A percentile compares a stretch with the other conserved stretches of the same genome.
These are phyloP conservation scores for Fusarium domesticum DNA, from an alignment of 2,329 filamentous ascomycete species.

Conservation along the genomic window DNA sequence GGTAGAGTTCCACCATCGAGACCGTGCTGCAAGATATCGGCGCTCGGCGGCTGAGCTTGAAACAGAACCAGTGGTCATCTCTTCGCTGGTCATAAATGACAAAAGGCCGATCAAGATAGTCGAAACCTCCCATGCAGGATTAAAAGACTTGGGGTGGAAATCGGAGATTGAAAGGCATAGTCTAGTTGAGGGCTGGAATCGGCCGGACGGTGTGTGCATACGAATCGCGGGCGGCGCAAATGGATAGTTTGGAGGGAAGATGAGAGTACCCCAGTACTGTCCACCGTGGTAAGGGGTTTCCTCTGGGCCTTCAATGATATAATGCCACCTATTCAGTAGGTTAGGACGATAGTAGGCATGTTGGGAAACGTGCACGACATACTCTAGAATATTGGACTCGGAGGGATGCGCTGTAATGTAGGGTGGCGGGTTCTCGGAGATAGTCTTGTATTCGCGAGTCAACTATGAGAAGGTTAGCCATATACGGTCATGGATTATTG, in stretches of 20 bases:
- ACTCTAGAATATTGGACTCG: conserved; percentile 89
- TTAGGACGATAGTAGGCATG: conserved; percentile 9
- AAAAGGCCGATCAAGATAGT: conserved; percentile 93
- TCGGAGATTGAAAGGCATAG: conserved; percentile 95
- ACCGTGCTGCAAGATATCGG: conserved; percentile 70
- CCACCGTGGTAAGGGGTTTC: conserved; percentile 91
- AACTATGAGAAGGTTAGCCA: conserved; percentile 41
- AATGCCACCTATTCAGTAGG: conserved; percentile 68
- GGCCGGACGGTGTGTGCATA: conserved; percentile 96
- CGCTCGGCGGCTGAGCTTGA: conserved; percentile 74
- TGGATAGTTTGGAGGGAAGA: conserved; percentile 94
- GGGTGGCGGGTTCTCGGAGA: conserved; percentile 73
- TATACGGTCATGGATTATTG: background rate
- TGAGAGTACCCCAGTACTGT: conserved; percentile 96
- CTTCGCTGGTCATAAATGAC: conserved; percentile 97
- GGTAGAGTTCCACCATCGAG: conserved; percentile 95
- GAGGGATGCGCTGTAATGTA: conserved; percentile 88
- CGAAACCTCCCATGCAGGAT: conserved; percentile 96
- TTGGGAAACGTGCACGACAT: conserved; percentile 29
- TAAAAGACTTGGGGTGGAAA: conserved; percentile 97
- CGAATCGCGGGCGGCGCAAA: conserved; percentile 96
- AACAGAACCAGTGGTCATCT: conserved; percentile 95
- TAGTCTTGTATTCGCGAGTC: conserved; percentile 61
- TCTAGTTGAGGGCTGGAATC: conserved; percentile 88
- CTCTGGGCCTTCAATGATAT: conserved; percentile 91